Conservation (phyloP, 345 rosid species). For the Eucalyptus sp. region DNA sequence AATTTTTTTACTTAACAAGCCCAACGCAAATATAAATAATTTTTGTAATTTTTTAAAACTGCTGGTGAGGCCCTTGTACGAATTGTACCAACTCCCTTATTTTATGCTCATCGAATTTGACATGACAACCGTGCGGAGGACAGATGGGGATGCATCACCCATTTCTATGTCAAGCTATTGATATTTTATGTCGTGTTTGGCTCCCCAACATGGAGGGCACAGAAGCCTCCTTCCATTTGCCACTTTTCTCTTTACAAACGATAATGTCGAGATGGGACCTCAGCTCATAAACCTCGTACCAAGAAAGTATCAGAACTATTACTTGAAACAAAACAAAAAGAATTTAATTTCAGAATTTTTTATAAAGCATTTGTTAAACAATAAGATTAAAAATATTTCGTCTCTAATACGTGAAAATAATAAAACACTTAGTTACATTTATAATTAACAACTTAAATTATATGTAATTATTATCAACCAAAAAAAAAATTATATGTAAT, state of each 20-base stretch:
- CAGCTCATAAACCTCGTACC: background rate
- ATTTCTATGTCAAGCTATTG: background rate
- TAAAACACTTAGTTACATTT: too few relatives aligned
- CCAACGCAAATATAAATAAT: too few relatives aligned
- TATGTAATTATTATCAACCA: background rate
- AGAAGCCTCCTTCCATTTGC: too few relatives aligned
- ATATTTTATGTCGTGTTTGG: background rate
- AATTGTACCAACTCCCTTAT: background rate
- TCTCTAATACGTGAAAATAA: too few relatives aligned
- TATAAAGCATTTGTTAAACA: background rate
- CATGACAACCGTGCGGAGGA: background rate
- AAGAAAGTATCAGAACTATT: background rate
- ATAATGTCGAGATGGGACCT: too few relatives aligned
- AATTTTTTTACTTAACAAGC: rapidly evolving
- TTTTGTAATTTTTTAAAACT: too few relatives aligned
- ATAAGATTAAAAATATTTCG: too few relatives aligned
- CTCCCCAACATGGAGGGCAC: background rate
- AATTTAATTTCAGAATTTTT: too few relatives aligned
- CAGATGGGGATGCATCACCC: background rate
- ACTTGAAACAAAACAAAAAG: too few relatives aligned
- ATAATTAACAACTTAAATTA: background rate
- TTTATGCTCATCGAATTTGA: background rate
- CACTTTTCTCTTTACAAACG: too few relatives aligned
- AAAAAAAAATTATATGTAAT: background rate
- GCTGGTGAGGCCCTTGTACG: too few relatives aligned